These are phyloP conservation scores for Geosmithia flava DNA, from an alignment of 2,329 filamentous ascomycete genomes.

Conservation along the genomic window DNA sequence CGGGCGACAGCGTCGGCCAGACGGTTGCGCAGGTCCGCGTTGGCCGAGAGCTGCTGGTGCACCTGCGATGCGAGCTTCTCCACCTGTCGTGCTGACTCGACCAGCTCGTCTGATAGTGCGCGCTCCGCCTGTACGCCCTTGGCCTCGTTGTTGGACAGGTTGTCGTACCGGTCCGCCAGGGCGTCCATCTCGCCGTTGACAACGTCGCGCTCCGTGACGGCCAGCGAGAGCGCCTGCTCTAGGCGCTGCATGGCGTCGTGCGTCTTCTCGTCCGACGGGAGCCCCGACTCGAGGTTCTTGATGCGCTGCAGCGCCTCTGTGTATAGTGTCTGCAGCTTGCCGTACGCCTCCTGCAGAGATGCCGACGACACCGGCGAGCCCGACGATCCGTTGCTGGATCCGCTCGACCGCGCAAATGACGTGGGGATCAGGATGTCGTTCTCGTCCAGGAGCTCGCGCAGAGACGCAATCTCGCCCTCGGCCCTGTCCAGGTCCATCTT, in stretches of 20 bases:
- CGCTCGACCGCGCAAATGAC: conserved; percentile 33
- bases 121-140: conserved; percentile 46
- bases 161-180: conserved; percentile 49
- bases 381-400: conserved; percentile 9
- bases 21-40: conserved; percentile 61
- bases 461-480: conserved; percentile 80
- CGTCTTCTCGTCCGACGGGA: conserved; percentile 41
- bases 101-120: conserved; percentile 56
- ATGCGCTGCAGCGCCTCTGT: conserved; percentile 53
- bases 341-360: conserved; percentile 62
- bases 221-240: conserved; percentile 55
- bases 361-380: conserved; percentile 47
- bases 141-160: conserved; percentile 43
- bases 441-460: conserved; percentile 66
- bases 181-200: conserved; percentile 52
- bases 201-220: conserved; percentile 61
- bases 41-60: conserved; percentile 66
- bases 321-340: conserved; percentile 63
- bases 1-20: conserved; percentile 69
- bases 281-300: conserved; percentile 39
- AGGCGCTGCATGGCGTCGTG: conserved; percentile 51
- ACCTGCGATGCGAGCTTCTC: conserved; percentile 73
- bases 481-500: conserved; percentile 97
- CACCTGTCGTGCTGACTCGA: conserved; percentile 62
- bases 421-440: conserved; percentile 69